Evolutionary conservation across 805 yeast genomes (phyloP).

Genomic region (Jamesozyma spencerorum): DNA sequence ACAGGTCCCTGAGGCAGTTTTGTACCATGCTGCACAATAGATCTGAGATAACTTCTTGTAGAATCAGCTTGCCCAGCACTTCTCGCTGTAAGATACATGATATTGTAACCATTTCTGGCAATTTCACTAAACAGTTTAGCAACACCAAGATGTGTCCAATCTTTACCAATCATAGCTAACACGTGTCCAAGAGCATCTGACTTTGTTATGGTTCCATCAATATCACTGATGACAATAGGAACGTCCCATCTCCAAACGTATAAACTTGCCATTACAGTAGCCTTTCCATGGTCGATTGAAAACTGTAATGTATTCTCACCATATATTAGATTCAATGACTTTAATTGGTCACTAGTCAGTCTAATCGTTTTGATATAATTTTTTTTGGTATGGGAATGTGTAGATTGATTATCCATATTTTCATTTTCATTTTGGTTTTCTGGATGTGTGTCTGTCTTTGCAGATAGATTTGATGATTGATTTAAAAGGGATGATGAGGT

Average conservation of each 20-base stretch:
- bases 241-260: conserved; percentile 75
- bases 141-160: conserved; percentile 97
- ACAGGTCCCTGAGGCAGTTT: conserved; percentile 86
- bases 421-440: neutral
- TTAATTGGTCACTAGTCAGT: conserved; percentile 82
- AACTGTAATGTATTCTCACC: conserved; percentile 78
- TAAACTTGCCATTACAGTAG: conserved; percentile 62
- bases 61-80: conserved; percentile 93
- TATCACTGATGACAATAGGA: conserved; percentile 93
- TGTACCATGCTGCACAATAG: conserved; percentile 68
- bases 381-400: conserved; percentile 5
- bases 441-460: neutral
- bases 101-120: conserved; percentile 76
- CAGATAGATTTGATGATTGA: neutral
- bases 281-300: conserved; percentile 74
- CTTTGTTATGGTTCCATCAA: conserved; percentile 95
- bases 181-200: conserved; percentile 97
- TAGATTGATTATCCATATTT: no score
- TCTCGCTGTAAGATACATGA: conserved; percentile 88
- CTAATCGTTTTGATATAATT: conserved; percentile 77
- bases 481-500: neutral
- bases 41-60: conserved; percentile 72
- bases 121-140: conserved; percentile 88
- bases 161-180: conserved; percentile 84
- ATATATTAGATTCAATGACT: conserved; percentile 56